Base-by-base conservation (phyloP, 352 stramenopile species). In the Globisporangium nunn region DNA sequence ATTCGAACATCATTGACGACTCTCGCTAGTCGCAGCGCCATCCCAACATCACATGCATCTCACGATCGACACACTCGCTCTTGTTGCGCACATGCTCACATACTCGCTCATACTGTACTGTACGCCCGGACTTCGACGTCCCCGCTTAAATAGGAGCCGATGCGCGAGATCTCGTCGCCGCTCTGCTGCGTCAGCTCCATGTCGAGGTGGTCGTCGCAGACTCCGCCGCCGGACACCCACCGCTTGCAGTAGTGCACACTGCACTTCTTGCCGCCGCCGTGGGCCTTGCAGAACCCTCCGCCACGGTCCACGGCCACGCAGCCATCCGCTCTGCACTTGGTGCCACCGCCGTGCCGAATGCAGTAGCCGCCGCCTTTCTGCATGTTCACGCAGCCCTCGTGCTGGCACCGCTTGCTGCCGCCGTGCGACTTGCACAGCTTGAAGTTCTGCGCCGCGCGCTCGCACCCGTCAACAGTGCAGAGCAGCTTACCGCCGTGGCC, bases 401-500 rank as follows among this genome's bases (percentile, higher is more conserved):
- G 58, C 50, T 79, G 63, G 47, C 85, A 95, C 17, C 78, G 65
- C 67, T 86, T 89, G 28, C 63, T 66, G n/a, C 85, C 85, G 23
- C 85, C 85, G 46, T 95, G 85, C 8, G 78, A 77, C 58, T 95
- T 95, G 62, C 85, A 95, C 1, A 92, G 67, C 46, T 88, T 86
- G 43, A 81, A 85, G 59, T 81, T 91, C 56, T 95, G 85, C 8
- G 82, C 83, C 30, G 86, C 72, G 17, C 81, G 80, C 40, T 88
- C 72, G 54, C 85, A 95, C n/a, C 86, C 84, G 15, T 88, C 77
- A 15, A 90, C 64, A 14, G 70, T 85, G 67, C 85, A 95, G 53
- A 85, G 62, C 31, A 90, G 65, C 60, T 92, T 93, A 17, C 85
- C 85, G 17, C 85, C 85, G 55, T 95, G 85, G 7, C 81, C 81